Percentiles rank a stretch among this genome's conserved stretches.
phyloP scores from a whole-genome alignment of 2,329 filamentous ascomycete genomes.

The Intubia oerlemansii region DNA sequence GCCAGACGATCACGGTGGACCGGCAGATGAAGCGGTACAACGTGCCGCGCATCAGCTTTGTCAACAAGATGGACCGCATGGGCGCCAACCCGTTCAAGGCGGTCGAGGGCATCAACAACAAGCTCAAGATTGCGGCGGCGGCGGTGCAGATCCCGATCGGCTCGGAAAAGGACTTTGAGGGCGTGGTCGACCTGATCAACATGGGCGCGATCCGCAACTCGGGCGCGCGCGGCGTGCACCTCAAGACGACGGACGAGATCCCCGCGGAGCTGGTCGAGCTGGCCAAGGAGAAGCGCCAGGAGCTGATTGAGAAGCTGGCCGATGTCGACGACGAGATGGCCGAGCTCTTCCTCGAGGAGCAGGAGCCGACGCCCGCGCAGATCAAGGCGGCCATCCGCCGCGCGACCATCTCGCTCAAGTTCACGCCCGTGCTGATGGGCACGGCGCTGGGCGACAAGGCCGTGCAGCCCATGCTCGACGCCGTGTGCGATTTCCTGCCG shows the following conservation, averaged over 20 bases:
- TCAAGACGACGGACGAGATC: conserved; percentile 59
- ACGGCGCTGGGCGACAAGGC: conserved; percentile 87
- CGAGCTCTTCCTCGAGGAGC: conserved; percentile 80
- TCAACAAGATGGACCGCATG: conserved; percentile 99
- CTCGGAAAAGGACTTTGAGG: conserved; percentile 73
- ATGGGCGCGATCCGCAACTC: conserved; percentile 93
- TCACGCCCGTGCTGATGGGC: conserved; percentile 90
- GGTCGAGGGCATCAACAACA: conserved; percentile 91
- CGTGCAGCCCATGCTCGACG: conserved; percentile 87
- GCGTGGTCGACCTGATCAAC: conserved; percentile 76
- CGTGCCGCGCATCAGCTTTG: conserved; percentile 81
- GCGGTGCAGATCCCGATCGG: conserved; percentile 92
- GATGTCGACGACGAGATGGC: conserved; percentile 98
- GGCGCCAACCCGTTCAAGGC: conserved; percentile 96
- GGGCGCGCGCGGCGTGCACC: conserved; percentile 56
- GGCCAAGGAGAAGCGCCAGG: conserved; percentile 60
- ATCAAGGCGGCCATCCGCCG: conserved; percentile 84
- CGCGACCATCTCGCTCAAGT: conserved; percentile 73
- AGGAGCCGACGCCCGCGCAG: conserved; percentile 56
- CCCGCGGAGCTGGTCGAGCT: conserved; percentile 60
- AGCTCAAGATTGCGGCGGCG: conserved; percentile 80
- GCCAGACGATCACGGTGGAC: conserved; percentile 94
- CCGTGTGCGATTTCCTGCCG: conserved; percentile 86
- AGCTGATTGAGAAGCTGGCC: conserved; percentile 82
- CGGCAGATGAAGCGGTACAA: conserved; percentile 98